Percentiles rank a stretch among this genome's conserved stretches.
Conservation (phyloP, 768 basidiomycete species). For the Lactarius akahatsu region DNA sequence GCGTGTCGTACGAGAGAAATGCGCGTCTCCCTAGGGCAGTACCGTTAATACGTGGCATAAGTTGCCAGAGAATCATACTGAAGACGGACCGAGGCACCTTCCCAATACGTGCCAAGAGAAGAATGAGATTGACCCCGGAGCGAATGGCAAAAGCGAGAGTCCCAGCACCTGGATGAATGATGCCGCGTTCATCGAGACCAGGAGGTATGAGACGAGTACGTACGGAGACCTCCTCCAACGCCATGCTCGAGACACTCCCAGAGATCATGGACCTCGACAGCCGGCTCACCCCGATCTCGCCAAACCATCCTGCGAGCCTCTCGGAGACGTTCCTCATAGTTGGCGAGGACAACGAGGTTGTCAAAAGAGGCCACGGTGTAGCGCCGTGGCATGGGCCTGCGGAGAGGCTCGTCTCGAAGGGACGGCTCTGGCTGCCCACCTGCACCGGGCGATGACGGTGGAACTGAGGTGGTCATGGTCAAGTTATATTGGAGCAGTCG, state of each 20-base stretch:
- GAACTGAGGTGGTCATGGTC: slow-evolving; percentile 5
- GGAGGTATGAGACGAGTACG: slow-evolving; percentile 35
- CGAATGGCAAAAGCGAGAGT: slow-evolving; percentile 78
- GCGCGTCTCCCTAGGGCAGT: slow-evolving; percentile 52
- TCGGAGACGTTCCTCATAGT: slow-evolving; percentile 71
- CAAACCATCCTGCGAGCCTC: slow-evolving; percentile 80
- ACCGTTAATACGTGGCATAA: not conserved
- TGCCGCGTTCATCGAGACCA: not conserved
- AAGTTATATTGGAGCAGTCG: not conserved
- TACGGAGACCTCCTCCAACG: slow-evolving; percentile 65
- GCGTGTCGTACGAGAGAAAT: slow-evolving; percentile 75
- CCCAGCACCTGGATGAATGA: slow-evolving; percentile 62
- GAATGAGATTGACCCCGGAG: slow-evolving; percentile 77
- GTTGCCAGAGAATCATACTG: not conserved
- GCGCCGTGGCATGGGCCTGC: slow-evolving; percentile 48
- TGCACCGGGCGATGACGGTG: not conserved
- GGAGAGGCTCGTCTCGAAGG: slow-evolving; percentile 30
- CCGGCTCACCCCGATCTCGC: slow-evolving; percentile 79
- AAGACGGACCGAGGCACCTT: slow-evolving; percentile 27
- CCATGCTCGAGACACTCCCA: slow-evolving; percentile 72
- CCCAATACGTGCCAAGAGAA: slow-evolving; percentile 70
- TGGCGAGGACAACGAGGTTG: slow-evolving; percentile 82
- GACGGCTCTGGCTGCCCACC: not conserved
- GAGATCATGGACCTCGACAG: slow-evolving; percentile 60
- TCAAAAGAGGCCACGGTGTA: slow-evolving; percentile 73